These are phyloP conservation scores for Aspergillus neotritici DNA, from an alignment of 2,329 filamentous ascomycete genomes.

Conservation along the genomic window DNA sequence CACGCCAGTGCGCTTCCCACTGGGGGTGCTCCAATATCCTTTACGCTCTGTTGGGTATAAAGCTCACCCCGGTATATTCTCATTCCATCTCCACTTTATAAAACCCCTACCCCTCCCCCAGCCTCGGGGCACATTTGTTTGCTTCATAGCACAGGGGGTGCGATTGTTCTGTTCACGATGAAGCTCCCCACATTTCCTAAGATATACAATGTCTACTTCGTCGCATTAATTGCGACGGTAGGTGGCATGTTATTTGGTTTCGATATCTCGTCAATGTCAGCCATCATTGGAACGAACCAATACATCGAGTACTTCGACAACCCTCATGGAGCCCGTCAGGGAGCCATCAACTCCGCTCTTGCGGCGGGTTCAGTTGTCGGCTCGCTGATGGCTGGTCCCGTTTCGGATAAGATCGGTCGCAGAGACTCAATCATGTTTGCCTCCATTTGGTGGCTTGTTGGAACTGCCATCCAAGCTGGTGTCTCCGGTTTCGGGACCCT, in stretches of 20 bases:
- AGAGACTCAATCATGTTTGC: conserved; percentile 45
- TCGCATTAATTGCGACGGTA: conserved; percentile 49
- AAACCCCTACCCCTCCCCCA: too few species aligned
- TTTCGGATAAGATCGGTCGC: conserved; percentile 47
- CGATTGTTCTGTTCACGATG: conserved; percentile 5
- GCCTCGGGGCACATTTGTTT: too few species aligned
- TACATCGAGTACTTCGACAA: conserved; percentile 49
- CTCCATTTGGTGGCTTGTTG: conserved; percentile 46
- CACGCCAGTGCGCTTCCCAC: conserved; percentile 13
- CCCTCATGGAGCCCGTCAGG: conserved; percentile 45
- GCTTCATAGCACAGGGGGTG: too few species aligned
- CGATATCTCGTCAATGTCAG: conserved; percentile 52
- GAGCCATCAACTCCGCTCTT: conserved; percentile 46
- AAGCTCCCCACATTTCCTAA: conserved; percentile 39
- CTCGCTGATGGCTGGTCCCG: conserved; percentile 40
- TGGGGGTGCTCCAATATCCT: conserved; percentile 28
- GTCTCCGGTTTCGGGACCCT: conserved; percentile 37
- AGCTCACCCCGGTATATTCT: too few species aligned
- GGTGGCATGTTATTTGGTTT: conserved; percentile 53
- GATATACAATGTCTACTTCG: conserved; percentile 51
- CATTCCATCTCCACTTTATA: too few species aligned
- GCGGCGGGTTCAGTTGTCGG: conserved; percentile 48
- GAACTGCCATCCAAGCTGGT: conserved; percentile 40
- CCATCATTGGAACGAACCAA: conserved; percentile 47
- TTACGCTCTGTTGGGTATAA: conserved; percentile 23